phyloP scores from a whole-genome alignment of 2,329 filamentous ascomycete genomes.

The Cercospora sp. region DNA sequence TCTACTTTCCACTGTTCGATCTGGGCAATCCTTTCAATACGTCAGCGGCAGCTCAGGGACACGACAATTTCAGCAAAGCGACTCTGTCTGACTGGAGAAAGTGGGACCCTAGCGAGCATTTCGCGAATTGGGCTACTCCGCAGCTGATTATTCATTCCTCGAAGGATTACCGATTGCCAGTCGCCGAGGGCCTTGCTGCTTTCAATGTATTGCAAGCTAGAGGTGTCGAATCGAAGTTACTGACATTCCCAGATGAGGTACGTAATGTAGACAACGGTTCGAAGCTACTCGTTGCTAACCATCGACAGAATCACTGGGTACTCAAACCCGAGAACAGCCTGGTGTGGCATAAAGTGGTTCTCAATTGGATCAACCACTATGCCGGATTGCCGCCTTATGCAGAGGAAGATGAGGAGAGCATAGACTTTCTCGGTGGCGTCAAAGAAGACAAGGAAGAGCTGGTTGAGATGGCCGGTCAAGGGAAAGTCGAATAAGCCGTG shows the following conservation, averaged over 20 bases:
- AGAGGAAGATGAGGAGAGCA: constrained; percentile 36
- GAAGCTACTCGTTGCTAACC: background rate
- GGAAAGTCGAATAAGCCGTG: constrained; percentile 23
- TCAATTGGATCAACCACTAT: constrained; percentile 71
- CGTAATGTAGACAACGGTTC: background rate
- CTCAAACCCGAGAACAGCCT: constrained; percentile 88
- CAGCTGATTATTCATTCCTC: constrained; percentile 89
- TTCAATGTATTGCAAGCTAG: constrained; percentile 82
- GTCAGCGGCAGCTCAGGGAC: constrained; percentile 12
- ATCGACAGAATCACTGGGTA: constrained; percentile 67
- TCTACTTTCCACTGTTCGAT: constrained; percentile 58
- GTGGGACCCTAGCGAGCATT: constrained; percentile 59
- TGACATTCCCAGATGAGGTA: constrained; percentile 75
- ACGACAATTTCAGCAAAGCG: constrained; percentile 25
- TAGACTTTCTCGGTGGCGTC: constrained; percentile 36
- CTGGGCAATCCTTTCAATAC: constrained; percentile 38
- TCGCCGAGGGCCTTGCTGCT: constrained; percentile 79
- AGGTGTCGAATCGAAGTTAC: constrained; percentile 72
- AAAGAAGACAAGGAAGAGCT: constrained; percentile 29
- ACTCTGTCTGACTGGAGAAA: constrained; percentile 24
- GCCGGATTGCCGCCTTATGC: constrained; percentile 53
- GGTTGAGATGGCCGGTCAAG: constrained; percentile 29
- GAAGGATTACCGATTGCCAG: constrained; percentile 82
- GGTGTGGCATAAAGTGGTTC: constrained; percentile 83
- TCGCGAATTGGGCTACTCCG: constrained; percentile 76